Base-by-base conservation (phyloP, 164 flowering plant species). In the Magnolia changhungtana region DNA sequence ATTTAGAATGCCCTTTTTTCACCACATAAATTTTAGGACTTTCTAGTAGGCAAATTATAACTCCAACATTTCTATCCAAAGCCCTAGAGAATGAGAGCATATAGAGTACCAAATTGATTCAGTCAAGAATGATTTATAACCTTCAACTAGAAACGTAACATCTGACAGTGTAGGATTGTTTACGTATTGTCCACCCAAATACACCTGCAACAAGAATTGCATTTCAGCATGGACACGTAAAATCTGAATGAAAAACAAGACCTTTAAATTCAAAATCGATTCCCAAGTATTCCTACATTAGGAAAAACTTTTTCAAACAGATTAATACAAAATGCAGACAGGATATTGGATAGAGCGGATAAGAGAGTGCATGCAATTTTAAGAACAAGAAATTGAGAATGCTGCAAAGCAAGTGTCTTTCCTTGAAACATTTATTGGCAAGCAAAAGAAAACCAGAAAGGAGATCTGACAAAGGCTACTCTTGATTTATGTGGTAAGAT, bases 101-200 rank as follows among this genome's bases (percentile, higher is more conserved):
- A 11, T 2, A 55, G 18, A 68, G n/a, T 68, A 68, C 50, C 49
- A 68, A 68, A 29, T 18, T 68, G 50, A 68, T 29, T 68, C 51
- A 68, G n/a, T 14, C 3, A 29, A 31, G 14, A 31, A 63, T 14
- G 52, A 66, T 3, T 63, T 19, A 61, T 8, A 31, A 96, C 99
- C 99, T 94, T 93, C 96, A 78, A 96, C 93, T 67, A 96, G 82
- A 83, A 96, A 96, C 24, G 93, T 94, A 27, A 96, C 98, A 83
- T 96, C 99, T 24, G 99, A 93, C 64, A 96, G 79, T 6, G 96
- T 90, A 19, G 89, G 74, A 84, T 80, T 94, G 81, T 96, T 96
- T 67, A 96, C 98, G 82, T 85, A 96, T 67, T 94, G 90, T 83
- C 92, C 96, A 14, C 98, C 99, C 80, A 96, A 78, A 83, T 96